These are phyloP conservation scores for Trichophyton benhamiae DNA, from an alignment of 2,329 filamentous ascomycete species.

Conservation along the genomic window DNA sequence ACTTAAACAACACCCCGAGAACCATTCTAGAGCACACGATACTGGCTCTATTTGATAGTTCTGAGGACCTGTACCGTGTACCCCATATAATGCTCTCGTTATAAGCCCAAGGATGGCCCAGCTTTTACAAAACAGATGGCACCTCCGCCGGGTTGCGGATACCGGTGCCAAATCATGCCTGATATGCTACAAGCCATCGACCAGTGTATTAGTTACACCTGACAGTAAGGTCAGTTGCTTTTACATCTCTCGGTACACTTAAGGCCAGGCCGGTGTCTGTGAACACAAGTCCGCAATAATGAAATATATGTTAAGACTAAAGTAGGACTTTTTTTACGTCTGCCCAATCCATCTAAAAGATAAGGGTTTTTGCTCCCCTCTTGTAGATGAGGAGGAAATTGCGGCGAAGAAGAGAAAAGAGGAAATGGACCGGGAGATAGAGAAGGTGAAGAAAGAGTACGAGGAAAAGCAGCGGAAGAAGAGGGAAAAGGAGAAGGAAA, in stretches of 20 bases:
- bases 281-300: background rate
- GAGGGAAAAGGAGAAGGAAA: conserved; percentile 48
- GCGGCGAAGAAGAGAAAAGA: conserved; percentile 34
- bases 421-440: conserved; percentile 34
- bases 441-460: conserved; percentile 42
- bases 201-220: conserved; percentile 75
- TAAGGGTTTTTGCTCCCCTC: conserved; percentile 58
- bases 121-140: conserved; percentile 61
- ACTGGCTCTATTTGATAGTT: too few relatives aligned
- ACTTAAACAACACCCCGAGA: background rate
- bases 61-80: too few relatives aligned
- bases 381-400: conserved; percentile 34
- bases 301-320: background rate
- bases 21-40: background rate
- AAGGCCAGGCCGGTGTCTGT: background rate
- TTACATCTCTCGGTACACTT: background rate
- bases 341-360: conserved; percentile 77
- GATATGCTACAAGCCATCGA: conserved; percentile 80
- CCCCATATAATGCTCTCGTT: background rate
- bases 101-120: conserved; percentile 5
- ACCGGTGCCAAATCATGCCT: conserved; percentile 72
- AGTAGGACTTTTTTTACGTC: conserved; percentile 79
- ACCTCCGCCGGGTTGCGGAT: conserved; percentile 76
- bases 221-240: conserved; percentile 61
- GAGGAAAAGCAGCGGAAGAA: conserved; percentile 66